These are phyloP conservation scores for Aspergillus calidoustus DNA, from an alignment of 2,329 filamentous ascomycete species.

Conservation along the genomic window DNA sequence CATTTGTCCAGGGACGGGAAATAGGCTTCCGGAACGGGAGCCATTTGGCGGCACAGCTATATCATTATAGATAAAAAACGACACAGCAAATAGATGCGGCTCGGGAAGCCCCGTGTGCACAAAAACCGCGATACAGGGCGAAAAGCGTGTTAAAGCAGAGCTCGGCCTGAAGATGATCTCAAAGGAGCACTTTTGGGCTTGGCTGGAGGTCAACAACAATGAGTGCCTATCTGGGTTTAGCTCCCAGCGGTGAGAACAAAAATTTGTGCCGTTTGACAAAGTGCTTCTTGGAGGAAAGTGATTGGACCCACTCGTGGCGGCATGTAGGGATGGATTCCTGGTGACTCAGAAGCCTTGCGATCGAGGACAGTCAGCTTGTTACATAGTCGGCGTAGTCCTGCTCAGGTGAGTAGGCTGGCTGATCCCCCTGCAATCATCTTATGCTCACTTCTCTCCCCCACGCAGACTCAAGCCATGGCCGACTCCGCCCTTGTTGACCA, in stretches of 20 bases:
- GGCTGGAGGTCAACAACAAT: slow-evolving; percentile 45
- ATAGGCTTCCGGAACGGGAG: slow-evolving; percentile 72
- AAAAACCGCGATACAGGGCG: slow-evolving; percentile 20
- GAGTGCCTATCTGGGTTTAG: slow-evolving; percentile 44
- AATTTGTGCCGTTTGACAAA: slow-evolving; percentile 28
- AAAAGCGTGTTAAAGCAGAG: slow-evolving; percentile 30
- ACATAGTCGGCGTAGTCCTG: neutral
- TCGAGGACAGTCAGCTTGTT: slow-evolving; percentile 1
- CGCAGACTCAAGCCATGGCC: slow-evolving; percentile 46
- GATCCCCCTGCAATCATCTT: neutral
- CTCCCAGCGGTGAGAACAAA: slow-evolving; percentile 32
- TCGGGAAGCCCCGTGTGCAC: slow-evolving; percentile 6
- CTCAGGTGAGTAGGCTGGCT: slow-evolving; percentile 5
- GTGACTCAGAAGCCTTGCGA: slow-evolving; percentile 15
- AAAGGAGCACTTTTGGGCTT: slow-evolving; percentile 31
- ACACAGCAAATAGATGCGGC: slow-evolving; percentile 17
- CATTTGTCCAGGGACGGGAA: slow-evolving; percentile 85
- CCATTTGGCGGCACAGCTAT: slow-evolving; percentile 63
- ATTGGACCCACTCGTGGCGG: slow-evolving; percentile 16
- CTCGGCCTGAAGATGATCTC: slow-evolving; percentile 34
- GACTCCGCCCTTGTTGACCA: slow-evolving; percentile 68
- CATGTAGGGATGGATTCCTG: neutral
- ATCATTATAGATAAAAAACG: slow-evolving; percentile 42
- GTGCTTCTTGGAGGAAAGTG: slow-evolving; percentile 23
- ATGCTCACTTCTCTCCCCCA: neutral